phyloP scores from a whole-genome alignment of 345 rosid species.

The Gossypium thurberi region DNA sequence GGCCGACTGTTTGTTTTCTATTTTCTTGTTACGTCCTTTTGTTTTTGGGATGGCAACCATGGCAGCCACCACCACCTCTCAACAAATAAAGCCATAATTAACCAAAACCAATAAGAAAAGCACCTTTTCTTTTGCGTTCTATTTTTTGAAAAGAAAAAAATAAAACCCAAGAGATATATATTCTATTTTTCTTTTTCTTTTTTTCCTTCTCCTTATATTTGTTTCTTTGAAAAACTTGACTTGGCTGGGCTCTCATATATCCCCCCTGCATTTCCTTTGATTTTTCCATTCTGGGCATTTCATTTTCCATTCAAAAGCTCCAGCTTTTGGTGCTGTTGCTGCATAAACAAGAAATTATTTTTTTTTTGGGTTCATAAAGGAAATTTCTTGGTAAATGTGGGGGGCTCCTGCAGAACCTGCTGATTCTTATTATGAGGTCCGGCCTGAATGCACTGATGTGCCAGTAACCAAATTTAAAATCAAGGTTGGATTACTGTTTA shows the following conservation, averaged over 20 bases:
- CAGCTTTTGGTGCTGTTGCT: not conserved
- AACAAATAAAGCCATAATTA: not conserved
- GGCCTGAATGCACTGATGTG: slow-evolving; percentile 88
- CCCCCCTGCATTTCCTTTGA: not conserved
- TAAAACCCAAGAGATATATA: not conserved
- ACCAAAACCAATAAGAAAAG: not conserved
- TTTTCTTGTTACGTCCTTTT: not conserved
- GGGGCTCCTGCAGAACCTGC: slow-evolving; percentile 59
- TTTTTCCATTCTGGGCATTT: not conserved
- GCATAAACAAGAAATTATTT: not conserved
- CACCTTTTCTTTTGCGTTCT: not conserved
- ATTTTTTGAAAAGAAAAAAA: not conserved
- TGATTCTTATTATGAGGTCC: slow-evolving; percentile 88
- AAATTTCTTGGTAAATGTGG: slow-evolving; percentile 58
- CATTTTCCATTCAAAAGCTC: not conserved
- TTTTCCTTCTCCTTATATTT: not conserved
- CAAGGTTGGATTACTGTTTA: slow-evolving; percentile 44
- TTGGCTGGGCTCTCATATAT: not conserved
- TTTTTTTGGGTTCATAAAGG: slow-evolving; percentile 2
- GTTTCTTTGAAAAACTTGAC: not conserved
- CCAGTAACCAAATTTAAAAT: slow-evolving; percentile 88
- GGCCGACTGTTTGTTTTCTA: not conserved
- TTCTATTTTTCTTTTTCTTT: not conserved
- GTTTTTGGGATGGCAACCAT: slow-evolving; percentile 1
- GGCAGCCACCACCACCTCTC: not conserved